These are phyloP conservation scores for Fusarium floridanum DNA, from an alignment of 2,329 filamentous ascomycete species.

Conservation along the genomic window DNA sequence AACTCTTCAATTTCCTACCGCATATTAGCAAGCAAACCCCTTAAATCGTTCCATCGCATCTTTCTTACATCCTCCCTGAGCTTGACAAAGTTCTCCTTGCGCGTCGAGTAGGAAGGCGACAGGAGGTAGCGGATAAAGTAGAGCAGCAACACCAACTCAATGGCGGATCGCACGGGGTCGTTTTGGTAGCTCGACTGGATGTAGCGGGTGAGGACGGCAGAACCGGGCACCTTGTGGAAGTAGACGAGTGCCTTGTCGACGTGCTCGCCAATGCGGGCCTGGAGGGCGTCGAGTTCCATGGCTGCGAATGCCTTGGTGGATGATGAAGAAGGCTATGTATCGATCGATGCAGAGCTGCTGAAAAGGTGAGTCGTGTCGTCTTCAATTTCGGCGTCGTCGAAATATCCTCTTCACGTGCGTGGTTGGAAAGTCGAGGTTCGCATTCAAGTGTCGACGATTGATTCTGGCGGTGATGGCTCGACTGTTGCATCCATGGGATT, in stretches of 20 bases:
- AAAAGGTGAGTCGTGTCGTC: neutral
- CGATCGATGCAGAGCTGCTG: neutral
- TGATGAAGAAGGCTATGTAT: neutral
- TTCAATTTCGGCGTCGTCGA: neutral
- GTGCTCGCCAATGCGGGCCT: conserved; percentile 62
- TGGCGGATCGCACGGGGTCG: conserved; percentile 91
- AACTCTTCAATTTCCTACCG: conserved; percentile 90
- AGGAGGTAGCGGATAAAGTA: conserved; percentile 96
- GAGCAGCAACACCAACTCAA: conserved; percentile 92
- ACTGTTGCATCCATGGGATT: conserved; percentile 6
- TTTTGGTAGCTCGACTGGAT: conserved; percentile 98
- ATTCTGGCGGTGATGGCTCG: conserved; percentile 14
- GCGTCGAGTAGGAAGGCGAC: conserved; percentile 91
- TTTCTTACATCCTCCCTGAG: conserved; percentile 78
- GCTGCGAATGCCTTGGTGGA: conserved; percentile 5
- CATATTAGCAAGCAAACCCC: conserved; percentile 11
- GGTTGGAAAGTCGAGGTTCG: conserved; percentile 5
- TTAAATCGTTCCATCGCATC: neutral
- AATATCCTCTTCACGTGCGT: neutral
- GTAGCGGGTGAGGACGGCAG: conserved; percentile 93
- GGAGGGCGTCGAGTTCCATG: conserved; percentile 75
- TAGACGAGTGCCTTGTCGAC: conserved; percentile 69
- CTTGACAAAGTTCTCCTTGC: conserved; percentile 89
- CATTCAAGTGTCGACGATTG: neutral
- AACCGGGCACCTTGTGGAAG: conserved; percentile 93